These are phyloP conservation scores for Hyphopichia buzzinii DNA, from an alignment of 1,139 yeast genomes.

Conservation along the genomic window DNA sequence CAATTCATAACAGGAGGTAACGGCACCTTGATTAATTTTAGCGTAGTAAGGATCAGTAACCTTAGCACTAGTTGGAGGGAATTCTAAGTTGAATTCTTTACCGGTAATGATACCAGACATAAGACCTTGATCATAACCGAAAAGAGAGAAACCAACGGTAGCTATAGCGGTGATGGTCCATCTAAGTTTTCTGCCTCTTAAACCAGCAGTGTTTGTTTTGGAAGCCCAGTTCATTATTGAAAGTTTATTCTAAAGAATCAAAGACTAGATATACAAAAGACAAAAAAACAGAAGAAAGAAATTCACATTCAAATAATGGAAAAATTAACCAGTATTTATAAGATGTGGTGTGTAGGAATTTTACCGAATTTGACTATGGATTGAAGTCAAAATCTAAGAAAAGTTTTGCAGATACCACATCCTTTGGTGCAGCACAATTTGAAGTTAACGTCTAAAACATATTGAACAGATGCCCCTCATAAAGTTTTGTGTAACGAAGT, in stretches of 20 bases:
- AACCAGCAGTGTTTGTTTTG: constrained; percentile 48
- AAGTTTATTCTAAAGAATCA: background rate
- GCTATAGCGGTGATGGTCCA: constrained; percentile 54
- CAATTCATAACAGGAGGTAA: constrained; percentile 68
- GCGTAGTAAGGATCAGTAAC: constrained; percentile 27
- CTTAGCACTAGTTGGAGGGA: constrained; percentile 46
- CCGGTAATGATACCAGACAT: constrained; percentile 72
- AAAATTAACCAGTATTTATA: background rate
- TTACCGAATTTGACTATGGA: no score
- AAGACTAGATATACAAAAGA: background rate
- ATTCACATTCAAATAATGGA: background rate
- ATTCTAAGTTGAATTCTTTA: constrained; percentile 51
- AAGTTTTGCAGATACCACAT: background rate
- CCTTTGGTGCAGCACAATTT: no score
- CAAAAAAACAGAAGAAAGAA: background rate
- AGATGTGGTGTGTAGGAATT: no score
- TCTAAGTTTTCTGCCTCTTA: constrained; percentile 45
- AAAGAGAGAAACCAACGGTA: constrained; percentile 64
- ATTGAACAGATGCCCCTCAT: no score
- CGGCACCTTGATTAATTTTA: constrained; percentile 61
- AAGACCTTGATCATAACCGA: constrained; percentile 79
- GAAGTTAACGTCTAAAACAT: no score
- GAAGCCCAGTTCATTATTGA: constrained; percentile 5
- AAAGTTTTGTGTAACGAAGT: no score
- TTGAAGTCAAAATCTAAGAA: background rate